Evolutionary conservation across 176 grass and related monocot genomes (phyloP).

Genomic region (Thinopyrum elongatum): DNA sequence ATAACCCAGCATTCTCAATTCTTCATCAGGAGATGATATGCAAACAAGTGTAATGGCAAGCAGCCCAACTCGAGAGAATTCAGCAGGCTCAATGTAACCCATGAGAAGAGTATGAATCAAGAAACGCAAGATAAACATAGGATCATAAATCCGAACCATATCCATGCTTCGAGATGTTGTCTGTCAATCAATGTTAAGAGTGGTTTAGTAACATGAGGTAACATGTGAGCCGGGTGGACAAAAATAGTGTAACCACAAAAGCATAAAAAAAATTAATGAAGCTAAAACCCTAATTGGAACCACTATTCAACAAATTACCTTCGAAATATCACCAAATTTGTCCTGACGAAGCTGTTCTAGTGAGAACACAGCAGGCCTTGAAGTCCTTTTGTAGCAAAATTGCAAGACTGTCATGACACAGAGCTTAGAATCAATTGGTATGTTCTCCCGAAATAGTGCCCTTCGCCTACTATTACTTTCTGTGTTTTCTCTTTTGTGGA

Average conservation of each 20-base stretch:
- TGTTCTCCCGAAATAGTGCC: slow-evolving; percentile 80
- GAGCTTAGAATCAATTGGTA: slow-evolving; percentile 77
- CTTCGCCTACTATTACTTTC: slow-evolving; percentile 55
- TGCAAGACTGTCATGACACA: slow-evolving; percentile 65
- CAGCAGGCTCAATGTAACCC: slow-evolving; percentile 75
- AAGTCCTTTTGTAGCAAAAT: slow-evolving; percentile 73
- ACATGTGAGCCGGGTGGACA: background rate
- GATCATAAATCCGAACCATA: slow-evolving; percentile 59
- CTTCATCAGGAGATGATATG: slow-evolving; percentile 79
- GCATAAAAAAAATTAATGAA: slow-evolving; percentile 17
- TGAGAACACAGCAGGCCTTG: slow-evolving; percentile 48
- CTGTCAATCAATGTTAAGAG: slow-evolving; percentile 43
- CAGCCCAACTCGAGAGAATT: slow-evolving; percentile 80
- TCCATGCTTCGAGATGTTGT: slow-evolving; percentile 32
- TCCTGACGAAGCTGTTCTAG: slow-evolving; percentile 61
- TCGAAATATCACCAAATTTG: slow-evolving; percentile 43
- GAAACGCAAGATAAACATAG: slow-evolving; percentile 71
- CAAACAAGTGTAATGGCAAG: slow-evolving; percentile 85
- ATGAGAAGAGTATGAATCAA: slow-evolving; percentile 78
- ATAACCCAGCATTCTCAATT: slow-evolving; percentile 79
- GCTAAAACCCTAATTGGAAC: slow-evolving; percentile 7
- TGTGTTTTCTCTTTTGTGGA: slow-evolving; percentile 35
- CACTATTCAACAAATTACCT: slow-evolving; percentile 50
- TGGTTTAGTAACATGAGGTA: background rate
- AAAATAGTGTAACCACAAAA: background rate